Evolutionary conservation across 306 rosid genomes (phyloP), one percentile per base, ranked within the genome.

Genomic region (Alnus glutinosa): DNA sequence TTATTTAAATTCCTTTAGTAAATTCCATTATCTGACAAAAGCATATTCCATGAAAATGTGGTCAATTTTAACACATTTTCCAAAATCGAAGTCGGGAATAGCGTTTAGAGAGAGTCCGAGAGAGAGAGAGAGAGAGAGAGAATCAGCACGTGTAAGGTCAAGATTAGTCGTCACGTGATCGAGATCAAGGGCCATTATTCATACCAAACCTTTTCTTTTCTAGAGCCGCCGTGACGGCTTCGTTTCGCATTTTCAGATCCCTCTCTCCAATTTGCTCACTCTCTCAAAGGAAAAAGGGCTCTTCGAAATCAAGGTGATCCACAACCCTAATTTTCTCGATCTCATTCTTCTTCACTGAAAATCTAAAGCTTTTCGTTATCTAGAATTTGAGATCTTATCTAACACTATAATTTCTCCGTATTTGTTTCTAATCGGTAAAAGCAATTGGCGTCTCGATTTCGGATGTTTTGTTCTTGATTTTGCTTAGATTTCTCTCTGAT

Each of bases 231-330:
- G 74, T 55, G 85, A 85, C 83, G 83, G 69, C 81, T 78, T 4
- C 51, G 36, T 37, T 84, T 32, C 9, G 11, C 44, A 34, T 73
- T 18, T 71, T 85, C 85, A 80, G 89, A 86, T 87, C 88, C 82
- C 75, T 13, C 16, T 63, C 67, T 2, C 23, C 9, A 62, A 55
- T 52, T 79, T 48, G 48, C 32, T 42, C 28, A 3, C n/a, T 57
- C 49, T 36, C 52, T 62, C 47, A 9, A 10, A 49, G 28, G 28
- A 23, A 23, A 23, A 23, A 23, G 52, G 57, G 44, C 42, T 74
- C 58, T 74, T 47, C 78, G 42, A 39, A 19, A 44, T n/a, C 54
- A 39, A 81, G 88, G 85, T 85, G 12, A 79, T 34, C 34, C 16
- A 10, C 47, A 42, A 11, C 23, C 78, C 76, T 52, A 32, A 74